Base-by-base conservation (phyloP, 2,329 filamentous ascomycete genomes). In the Pseudogymnoascus sp. region DNA sequence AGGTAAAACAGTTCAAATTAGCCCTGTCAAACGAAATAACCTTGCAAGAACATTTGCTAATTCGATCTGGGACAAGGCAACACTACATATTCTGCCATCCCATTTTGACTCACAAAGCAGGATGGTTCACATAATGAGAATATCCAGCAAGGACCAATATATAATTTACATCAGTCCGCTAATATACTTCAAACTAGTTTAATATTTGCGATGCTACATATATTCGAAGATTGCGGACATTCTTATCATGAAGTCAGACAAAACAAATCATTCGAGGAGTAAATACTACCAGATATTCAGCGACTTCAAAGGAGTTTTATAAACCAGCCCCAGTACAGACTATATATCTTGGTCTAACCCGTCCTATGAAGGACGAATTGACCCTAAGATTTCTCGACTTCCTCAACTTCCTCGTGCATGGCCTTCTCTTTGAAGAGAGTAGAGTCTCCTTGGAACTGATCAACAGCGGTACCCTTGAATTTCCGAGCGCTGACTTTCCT, bases 401-500 rank as follows among this genome's bases (percentile, higher is more conserved):
- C 60, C 76, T 69, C 29, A 16, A 33, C 50, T 26, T 56, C 26
- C 26, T 56, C 50, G 33, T 56, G n/a, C 61, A 76, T 74, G 13
- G 74, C 75, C 29, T 70, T 72, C 73, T 75, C 75, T n/a, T 73
- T 64, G 60, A 56, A 56, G 2, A 64, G 61, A 19, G 16, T 31
- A 56, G 50, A 56, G 8, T 56, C 50, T 33, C 50, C 50, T 33
- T 56, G 50, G 2, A 56, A 56, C 89, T 73, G 95, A 96, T 70
- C 91, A 88, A 69, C 91, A 80, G 6, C 90, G 89, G 67, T 82
- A 81, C 21, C 26, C 50, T 62, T 63, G 21, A 71, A 76, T 16
- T 72, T 72, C 33, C 73, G 68, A 7, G 74, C 73, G 6, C 68
- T 56, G 19, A 93, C 77, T 4, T 81, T 77, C 65, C 83, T 81